phyloP scores from a whole-genome alignment of 2,329 filamentous ascomycete genomes.

The Sporothrix inflata region DNA sequence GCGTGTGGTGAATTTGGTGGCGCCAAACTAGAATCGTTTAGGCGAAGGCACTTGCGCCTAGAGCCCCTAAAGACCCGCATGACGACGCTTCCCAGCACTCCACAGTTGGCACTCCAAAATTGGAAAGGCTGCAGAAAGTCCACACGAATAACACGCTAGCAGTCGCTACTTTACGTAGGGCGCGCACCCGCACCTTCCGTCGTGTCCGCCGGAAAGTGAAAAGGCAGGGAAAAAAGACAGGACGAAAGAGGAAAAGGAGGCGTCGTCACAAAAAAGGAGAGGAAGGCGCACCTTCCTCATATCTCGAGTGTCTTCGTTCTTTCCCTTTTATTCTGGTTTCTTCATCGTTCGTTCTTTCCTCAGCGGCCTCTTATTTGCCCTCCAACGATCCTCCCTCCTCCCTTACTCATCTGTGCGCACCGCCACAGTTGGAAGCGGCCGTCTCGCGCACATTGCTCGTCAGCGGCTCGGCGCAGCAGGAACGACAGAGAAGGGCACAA shows the following conservation, averaged over 20 bases:
- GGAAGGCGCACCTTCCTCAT: background rate
- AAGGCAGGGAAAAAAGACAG: background rate
- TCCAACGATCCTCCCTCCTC: background rate
- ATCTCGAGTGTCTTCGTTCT: background rate
- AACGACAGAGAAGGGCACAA: background rate
- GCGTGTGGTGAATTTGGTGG: background rate
- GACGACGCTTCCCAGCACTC: background rate
- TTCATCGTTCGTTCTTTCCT: background rate
- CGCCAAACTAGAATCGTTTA: background rate
- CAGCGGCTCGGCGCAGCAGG: conserved; percentile 12
- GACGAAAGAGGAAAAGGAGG: background rate
- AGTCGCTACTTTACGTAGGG: background rate
- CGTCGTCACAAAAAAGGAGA: background rate
- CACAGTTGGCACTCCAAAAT: conserved; percentile 10
- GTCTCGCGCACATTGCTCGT: background rate
- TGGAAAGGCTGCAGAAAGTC: background rate
- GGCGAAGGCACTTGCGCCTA: background rate
- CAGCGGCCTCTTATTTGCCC: background rate
- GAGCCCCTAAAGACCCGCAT: background rate
- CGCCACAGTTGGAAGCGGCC: background rate
- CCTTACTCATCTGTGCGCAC: background rate
- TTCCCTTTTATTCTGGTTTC: background rate
- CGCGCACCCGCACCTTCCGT: conserved; percentile 15
- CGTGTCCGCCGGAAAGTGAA: background rate
- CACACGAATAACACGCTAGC: background rate